Conservation (phyloP, 1,284 basidiomycete species). For the Wallemia hederae region DNA sequence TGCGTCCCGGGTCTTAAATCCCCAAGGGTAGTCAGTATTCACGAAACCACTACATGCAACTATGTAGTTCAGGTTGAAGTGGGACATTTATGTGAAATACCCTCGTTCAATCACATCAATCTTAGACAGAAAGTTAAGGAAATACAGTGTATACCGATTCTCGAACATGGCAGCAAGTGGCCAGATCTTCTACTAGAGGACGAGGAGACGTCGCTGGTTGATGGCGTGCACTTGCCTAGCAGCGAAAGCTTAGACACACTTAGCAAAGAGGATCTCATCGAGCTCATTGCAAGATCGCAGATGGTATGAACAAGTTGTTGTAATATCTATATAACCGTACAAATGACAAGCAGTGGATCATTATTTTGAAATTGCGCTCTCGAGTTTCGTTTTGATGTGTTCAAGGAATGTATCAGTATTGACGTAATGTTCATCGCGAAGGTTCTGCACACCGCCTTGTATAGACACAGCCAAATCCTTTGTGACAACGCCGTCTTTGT, state of each 20-base stretch:
- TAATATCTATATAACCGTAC: neutral
- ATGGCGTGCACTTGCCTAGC: neutral
- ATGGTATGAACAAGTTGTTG: neutral
- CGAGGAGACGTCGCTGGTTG: neutral
- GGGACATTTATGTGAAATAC: neutral
- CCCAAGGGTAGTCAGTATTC: neutral
- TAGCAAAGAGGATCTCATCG: neutral
- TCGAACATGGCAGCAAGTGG: neutral
- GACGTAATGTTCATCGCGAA: constrained; percentile 81
- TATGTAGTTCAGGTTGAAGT: neutral
- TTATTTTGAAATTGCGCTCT: neutral
- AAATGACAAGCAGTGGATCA: neutral
- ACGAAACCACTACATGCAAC: neutral
- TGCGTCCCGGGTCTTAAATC: neutral
- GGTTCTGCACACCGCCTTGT: constrained; percentile 30
- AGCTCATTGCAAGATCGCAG: neutral
- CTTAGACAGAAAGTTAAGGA: neutral
- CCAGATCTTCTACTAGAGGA: neutral
- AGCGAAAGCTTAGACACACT: neutral
- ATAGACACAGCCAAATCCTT: constrained; percentile 89
- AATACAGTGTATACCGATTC: neutral
- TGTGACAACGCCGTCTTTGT: constrained; percentile 71
- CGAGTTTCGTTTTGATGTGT: constrained; percentile 24
- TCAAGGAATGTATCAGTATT: constrained; percentile 73
- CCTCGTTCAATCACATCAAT: neutral